phyloP scores from a whole-genome alignment of 768 basidiomycete species.

The Butyriboletus loyo region DNA sequence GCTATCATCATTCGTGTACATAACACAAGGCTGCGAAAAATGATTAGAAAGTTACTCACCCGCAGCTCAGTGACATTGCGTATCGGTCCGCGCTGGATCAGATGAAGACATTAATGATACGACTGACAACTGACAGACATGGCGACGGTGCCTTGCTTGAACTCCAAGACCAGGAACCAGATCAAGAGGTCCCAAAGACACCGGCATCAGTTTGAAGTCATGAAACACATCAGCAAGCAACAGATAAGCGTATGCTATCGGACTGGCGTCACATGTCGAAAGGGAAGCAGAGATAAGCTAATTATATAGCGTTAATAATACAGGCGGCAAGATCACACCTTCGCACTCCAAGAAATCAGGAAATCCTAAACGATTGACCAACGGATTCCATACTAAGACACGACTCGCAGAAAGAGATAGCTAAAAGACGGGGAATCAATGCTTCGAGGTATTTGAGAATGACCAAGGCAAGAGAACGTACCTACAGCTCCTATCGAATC shows the following conservation, averaged over 20 bases:
- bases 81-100: not conserved
- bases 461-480: not conserved
- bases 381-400: not conserved
- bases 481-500: not conserved
- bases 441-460: not conserved
- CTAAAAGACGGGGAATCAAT: not conserved
- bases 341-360: not conserved
- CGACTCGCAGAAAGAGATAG: not conserved
- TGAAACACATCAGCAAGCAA: not conserved
- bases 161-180: not conserved
- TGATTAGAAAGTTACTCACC: not conserved
- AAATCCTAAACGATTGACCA: not conserved
- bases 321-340: conserved; percentile 7
- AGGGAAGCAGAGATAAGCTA: not conserved
- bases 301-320: conserved; percentile 20
- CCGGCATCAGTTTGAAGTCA: not conserved
- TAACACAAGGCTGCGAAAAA: not conserved
- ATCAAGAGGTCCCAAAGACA: not conserved
- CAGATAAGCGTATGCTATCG: not conserved
- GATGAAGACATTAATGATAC: not conserved
- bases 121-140: not conserved
- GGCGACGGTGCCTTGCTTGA: not conserved
- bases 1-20: conserved; percentile 7
- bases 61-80: not conserved
- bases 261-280: not conserved